Conservation (phyloP, 2,329 filamentous ascomycete genomes). For the Apiospora koreana region DNA sequence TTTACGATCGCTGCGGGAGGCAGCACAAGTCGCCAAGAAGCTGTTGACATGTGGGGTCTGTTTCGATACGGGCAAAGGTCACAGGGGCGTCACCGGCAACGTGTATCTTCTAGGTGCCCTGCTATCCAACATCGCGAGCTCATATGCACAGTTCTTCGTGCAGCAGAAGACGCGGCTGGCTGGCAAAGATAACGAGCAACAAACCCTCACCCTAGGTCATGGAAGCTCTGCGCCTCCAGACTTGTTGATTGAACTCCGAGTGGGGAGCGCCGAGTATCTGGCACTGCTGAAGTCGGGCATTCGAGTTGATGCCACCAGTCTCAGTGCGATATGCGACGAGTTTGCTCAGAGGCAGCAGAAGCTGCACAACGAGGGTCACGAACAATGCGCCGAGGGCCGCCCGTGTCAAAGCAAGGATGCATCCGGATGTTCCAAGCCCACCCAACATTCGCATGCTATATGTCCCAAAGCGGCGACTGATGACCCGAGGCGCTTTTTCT, state of each 20-base stretch:
- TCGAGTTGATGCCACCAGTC: background rate
- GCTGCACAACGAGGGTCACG: background rate
- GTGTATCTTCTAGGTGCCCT: background rate
- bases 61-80: constrained; percentile 6
- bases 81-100: background rate
- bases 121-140: background rate
- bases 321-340: background rate
- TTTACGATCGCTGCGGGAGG: constrained; percentile 4
- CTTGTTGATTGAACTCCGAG: background rate
- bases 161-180: constrained; percentile 1
- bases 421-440: background rate
- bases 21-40: background rate
- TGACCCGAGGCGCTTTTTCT: background rate
- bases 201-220: background rate
- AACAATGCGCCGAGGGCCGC: background rate
- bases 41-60: background rate
- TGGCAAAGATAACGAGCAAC: background rate
- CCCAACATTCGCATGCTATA: constrained; percentile 2
- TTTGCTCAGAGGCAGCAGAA: background rate
- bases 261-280: background rate
- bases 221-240: background rate
- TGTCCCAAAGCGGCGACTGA: background rate
- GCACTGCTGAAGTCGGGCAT: background rate
- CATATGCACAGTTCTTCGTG: background rate
- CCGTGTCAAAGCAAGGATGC: background rate